phyloP scores from a whole-genome alignment of 2,329 filamentous ascomycete genomes.

The Botryotinia globosa region DNA sequence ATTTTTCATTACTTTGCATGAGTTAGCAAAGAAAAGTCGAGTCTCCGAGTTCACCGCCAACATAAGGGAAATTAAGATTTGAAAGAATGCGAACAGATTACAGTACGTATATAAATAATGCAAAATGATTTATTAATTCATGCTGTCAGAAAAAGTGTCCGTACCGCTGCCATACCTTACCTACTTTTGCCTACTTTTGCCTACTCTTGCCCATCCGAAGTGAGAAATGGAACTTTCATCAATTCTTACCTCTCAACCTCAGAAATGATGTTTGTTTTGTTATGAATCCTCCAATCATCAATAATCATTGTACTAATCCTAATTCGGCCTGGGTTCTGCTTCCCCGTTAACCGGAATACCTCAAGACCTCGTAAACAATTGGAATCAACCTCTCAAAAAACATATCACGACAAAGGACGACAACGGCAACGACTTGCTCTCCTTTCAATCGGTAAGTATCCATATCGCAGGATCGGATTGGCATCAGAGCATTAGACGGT shows the following conservation, averaged over 20 bases:
- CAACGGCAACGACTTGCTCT: slow-evolving; percentile 4
- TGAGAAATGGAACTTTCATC: background rate
- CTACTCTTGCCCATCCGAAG: background rate
- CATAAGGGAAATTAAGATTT: slow-evolving; percentile 5
- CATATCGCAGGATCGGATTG: slow-evolving; percentile 13
- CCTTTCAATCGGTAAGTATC: slow-evolving; percentile 3
- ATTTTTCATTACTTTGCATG: slow-evolving; percentile 15
- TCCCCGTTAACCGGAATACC: slow-evolving; percentile 22
- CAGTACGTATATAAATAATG: slow-evolving; percentile 6
- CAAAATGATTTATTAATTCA: background rate
- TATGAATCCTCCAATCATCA: slow-evolving; percentile 7
- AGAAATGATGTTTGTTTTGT: slow-evolving; percentile 17
- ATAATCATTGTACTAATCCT: slow-evolving; percentile 6
- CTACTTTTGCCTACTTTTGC: background rate
- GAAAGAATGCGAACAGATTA: slow-evolving; percentile 9
- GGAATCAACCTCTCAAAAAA: slow-evolving; percentile 20
- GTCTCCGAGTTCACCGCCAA: slow-evolving; percentile 18
- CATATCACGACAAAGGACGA: slow-evolving; percentile 20
- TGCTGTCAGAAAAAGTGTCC: background rate
- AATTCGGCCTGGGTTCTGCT: slow-evolving; percentile 14
- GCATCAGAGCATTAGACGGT: background rate
- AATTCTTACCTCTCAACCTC: background rate
- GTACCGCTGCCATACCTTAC: background rate
- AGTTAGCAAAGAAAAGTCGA: slow-evolving; percentile 8
- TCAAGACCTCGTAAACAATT: slow-evolving; percentile 22